These are phyloP conservation scores for Filobasidium wieringae DNA, from an alignment of 768 basidiomycete species.

Conservation along the genomic window DNA sequence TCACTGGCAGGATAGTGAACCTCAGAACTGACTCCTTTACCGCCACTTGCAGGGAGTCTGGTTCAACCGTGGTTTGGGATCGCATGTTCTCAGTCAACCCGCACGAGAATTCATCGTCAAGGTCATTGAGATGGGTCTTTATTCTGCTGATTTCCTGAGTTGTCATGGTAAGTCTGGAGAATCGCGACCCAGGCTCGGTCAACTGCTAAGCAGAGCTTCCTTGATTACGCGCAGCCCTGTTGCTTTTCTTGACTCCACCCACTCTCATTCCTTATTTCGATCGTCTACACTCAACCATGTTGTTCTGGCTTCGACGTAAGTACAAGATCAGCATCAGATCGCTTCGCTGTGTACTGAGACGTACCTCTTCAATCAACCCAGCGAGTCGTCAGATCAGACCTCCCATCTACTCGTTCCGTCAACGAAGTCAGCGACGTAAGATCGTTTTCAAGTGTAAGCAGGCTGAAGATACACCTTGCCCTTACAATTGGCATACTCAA, in stretches of 20 bases:
- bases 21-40: not conserved
- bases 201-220: no score
- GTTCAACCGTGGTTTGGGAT: constrained; percentile 87
- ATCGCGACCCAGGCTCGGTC: no score
- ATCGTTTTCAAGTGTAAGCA: constrained; percentile 50
- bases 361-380: constrained; percentile 13
- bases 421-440: constrained; percentile 76
- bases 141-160: constrained; percentile 80
- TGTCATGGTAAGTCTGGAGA: constrained; percentile 27
- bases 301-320: constrained; percentile 82
- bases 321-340: not conserved
- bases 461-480: constrained; percentile 45
- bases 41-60: constrained; percentile 44
- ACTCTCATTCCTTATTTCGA: constrained; percentile 84
- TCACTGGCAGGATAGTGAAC: not conserved
- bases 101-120: constrained; percentile 96
- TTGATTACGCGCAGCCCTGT: no score
- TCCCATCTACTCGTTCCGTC: constrained; percentile 78
- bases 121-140: constrained; percentile 87
- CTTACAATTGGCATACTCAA: not conserved
- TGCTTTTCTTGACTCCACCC: constrained; percentile 83
- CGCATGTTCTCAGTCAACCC: constrained; percentile 91
- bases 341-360: not conserved
- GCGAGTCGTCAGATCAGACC: constrained; percentile 42
- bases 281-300: constrained; percentile 73